Percentiles rank a stretch among this genome's conserved stretches.
Conservation (phyloP, 768 basidiomycete species). For the Termitomyces sp. region DNA sequence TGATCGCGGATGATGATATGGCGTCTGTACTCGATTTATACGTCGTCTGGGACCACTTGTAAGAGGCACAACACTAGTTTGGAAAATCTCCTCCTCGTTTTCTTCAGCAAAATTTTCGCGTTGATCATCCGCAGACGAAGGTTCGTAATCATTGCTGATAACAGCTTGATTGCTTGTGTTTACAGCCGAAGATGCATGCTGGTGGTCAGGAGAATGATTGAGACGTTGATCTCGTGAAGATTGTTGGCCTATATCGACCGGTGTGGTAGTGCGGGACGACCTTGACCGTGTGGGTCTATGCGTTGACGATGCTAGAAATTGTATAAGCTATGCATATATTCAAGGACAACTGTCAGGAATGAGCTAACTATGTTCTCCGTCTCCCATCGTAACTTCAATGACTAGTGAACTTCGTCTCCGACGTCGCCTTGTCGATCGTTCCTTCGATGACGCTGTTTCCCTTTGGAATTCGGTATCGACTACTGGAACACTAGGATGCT, state of each 20-base stretch:
- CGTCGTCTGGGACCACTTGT: neutral
- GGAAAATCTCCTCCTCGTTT: neutral
- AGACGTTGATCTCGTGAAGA: neutral
- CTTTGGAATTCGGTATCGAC: neutral
- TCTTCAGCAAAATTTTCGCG: neutral
- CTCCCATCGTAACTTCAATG: neutral
- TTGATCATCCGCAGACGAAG: neutral
- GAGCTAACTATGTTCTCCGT: neutral
- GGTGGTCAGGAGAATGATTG: neutral
- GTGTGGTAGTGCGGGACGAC: neutral
- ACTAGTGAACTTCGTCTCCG: neutral
- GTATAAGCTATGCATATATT: neutral
- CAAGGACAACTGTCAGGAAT: neutral
- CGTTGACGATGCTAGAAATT: neutral
- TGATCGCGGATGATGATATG: conserved; percentile 1
- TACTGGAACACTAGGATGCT: neutral
- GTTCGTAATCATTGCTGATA: neutral
- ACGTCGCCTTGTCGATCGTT: neutral
- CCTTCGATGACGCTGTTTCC: neutral
- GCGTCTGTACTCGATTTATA: conserved; percentile 6
- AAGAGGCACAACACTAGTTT: neutral
- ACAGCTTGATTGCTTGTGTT: neutral
- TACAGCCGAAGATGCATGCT: too few relatives aligned
- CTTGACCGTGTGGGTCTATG: neutral
- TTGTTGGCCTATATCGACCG: neutral